Conservation (phyloP, 495 filamentous ascomycete species). For the Tuber brumale region DNA sequence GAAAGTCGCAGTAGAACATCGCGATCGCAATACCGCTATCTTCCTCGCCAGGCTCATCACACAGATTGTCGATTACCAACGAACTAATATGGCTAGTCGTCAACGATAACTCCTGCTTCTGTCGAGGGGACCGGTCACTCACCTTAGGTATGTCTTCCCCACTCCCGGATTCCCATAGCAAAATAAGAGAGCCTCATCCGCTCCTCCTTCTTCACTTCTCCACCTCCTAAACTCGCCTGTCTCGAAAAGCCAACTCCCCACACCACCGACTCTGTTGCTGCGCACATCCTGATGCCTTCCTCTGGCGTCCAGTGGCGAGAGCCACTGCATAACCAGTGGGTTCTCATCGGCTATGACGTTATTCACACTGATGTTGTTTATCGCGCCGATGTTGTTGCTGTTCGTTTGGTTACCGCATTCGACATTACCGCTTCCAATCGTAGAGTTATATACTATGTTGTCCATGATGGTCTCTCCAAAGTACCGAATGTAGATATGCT, state of each 20-base stretch:
- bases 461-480: too few species aligned
- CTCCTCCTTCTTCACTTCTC: background rate
- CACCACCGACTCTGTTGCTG: background rate
- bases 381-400: background rate
- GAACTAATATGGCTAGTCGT: background rate
- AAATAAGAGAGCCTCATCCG: background rate
- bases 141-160: background rate
- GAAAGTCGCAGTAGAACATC: background rate
- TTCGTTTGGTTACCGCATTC: background rate
- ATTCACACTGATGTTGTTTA: too few species aligned
- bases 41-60: too few species aligned
- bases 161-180: background rate
- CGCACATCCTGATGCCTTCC: background rate
- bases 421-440: too few species aligned
- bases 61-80: too few species aligned
- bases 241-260: background rate
- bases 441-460: too few species aligned
- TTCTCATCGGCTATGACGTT: background rate
- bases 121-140: background rate
- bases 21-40: too few species aligned
- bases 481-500: background rate
- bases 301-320: background rate
- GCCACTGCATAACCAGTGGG: background rate
- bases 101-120: background rate
- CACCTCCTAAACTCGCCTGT: background rate